A percentile compares a stretch with the other conserved stretches of the same genome.
Evolutionary conservation across 1,284 basidiomycete genomes (phyloP).

Genomic region (Serendipita sp.): DNA sequence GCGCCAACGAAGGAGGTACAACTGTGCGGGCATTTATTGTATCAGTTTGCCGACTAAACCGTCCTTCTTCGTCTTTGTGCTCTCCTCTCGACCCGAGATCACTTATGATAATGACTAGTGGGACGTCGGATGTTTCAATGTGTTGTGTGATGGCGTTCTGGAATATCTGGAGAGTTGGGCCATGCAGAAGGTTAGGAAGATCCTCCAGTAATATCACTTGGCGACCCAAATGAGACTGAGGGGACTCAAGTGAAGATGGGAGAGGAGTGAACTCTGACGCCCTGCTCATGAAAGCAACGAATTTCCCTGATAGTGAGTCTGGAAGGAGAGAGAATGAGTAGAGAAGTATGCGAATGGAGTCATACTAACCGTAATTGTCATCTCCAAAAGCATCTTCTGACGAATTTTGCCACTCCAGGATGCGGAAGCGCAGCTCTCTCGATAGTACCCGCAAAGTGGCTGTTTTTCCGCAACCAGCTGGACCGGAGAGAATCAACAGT

Average conservation of each 20-base stretch:
- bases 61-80: conserved; percentile 37
- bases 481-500: conserved; percentile 75
- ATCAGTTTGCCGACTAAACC: conserved; percentile 30
- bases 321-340: conserved; percentile 2
- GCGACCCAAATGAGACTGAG: conserved; percentile 17
- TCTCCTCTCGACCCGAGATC: conserved; percentile 68
- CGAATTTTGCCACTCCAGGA: conserved; percentile 75
- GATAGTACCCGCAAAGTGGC: conserved; percentile 68
- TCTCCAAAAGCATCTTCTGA: conserved; percentile 28
- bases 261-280: conserved; percentile 52
- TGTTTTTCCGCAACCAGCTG: conserved; percentile 85
- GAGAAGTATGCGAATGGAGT: conserved; percentile 15
- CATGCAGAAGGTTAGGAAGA: conserved; percentile 77
- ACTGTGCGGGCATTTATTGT: conserved; percentile 57
- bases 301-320: conserved; percentile 54
- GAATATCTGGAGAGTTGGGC: conserved; percentile 58
- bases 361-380: conserved; percentile 21
- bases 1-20: conserved; percentile 44
- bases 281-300: conserved; percentile 64
- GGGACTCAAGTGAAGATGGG: conserved; percentile 2
- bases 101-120: conserved; percentile 74
- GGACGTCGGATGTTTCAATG: conserved; percentile 29
- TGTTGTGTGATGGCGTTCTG: conserved; percentile 51
- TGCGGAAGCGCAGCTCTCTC: conserved; percentile 59
- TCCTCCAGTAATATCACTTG: conserved; percentile 80